A percentile compares a stretch with the other conserved stretches of the same genome.
phyloP scores from a whole-genome alignment of 768 basidiomycete genomes.

The Termitomyces sp. region DNA sequence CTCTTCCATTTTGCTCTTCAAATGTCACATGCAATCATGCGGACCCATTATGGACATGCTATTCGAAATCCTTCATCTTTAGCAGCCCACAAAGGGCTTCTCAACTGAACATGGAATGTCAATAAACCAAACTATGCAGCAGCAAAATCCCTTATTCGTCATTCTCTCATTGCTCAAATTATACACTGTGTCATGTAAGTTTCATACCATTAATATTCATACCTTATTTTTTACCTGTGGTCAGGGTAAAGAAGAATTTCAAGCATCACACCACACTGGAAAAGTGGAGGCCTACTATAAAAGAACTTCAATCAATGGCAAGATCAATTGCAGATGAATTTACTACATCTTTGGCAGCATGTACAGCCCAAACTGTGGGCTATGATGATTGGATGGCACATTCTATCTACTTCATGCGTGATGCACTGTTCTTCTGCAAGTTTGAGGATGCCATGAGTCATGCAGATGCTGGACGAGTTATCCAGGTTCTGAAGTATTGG shows the following conservation, averaged over 20 bases:
- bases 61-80: constrained; percentile 25
- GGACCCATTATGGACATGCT: constrained; percentile 23
- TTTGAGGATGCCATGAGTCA: constrained; percentile 29
- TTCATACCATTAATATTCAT: background rate
- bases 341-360: background rate
- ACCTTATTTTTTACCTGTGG: background rate
- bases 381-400: constrained; percentile 12
- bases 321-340: background rate
- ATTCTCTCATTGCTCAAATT: constrained; percentile 29
- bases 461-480: constrained; percentile 30
- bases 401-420: constrained; percentile 28
- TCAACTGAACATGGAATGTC: constrained; percentile 22
- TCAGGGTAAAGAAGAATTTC: background rate
- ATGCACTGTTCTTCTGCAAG: constrained; percentile 25
- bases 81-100: constrained; percentile 24
- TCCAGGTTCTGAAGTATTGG: constrained; percentile 26
- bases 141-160: constrained; percentile 26
- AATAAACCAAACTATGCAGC: constrained; percentile 29
- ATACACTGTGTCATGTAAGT: constrained; percentile 24
- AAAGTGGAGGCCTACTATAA: background rate
- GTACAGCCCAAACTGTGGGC: background rate
- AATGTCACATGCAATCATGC: constrained; percentile 23
- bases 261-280: background rate
- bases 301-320: background rate
- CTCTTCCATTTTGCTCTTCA: constrained; percentile 28